These are phyloP conservation scores for Aureobasidium sp. DNA, from an alignment of 2,329 filamentous ascomycete species.

Conservation along the genomic window DNA sequence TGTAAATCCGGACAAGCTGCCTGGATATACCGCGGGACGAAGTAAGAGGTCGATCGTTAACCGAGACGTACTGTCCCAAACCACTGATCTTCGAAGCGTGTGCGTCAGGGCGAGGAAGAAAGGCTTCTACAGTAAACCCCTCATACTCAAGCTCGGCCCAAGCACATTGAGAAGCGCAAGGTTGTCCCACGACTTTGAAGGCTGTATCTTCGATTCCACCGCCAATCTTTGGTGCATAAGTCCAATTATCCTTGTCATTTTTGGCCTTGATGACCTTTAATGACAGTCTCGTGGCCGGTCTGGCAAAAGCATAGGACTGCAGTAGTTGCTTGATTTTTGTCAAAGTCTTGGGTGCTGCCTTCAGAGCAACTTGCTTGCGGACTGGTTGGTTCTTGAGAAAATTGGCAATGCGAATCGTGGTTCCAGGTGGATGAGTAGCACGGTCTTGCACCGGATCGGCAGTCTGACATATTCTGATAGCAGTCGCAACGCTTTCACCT, in stretches of 20 bases:
- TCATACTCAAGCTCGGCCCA: conserved; percentile 40
- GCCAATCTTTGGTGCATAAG: conserved; percentile 64
- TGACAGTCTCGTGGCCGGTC: conserved; percentile 66
- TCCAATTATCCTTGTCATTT: conserved; percentile 61
- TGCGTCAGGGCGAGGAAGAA: conserved; percentile 62
- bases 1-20: conserved; percentile 63
- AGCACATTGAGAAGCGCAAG: conserved; percentile 62
- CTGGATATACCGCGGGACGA: conserved; percentile 62
- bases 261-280: conserved; percentile 65
- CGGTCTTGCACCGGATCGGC: conserved; percentile 48
- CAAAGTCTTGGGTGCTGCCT: conserved; percentile 64
- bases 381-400: conserved; percentile 71
- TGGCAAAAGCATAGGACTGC: conserved; percentile 71
- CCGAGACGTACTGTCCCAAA: conserved; percentile 65
- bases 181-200: conserved; percentile 67
- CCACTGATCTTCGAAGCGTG: conserved; percentile 43
- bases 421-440: conserved; percentile 70
- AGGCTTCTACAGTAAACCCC: conserved; percentile 60
- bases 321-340: conserved; percentile 66
- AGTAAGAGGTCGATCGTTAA: conserved; percentile 74
- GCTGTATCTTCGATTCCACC: conserved; percentile 63
- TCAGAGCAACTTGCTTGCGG: conserved; percentile 64
- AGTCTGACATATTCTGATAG: conserved; percentile 55
- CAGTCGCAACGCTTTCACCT: conserved; percentile 64
- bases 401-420: conserved; percentile 67